Evolutionary conservation across 352 stramenopile species (phyloP).

Genomic region (Phytophthora brassicae): DNA sequence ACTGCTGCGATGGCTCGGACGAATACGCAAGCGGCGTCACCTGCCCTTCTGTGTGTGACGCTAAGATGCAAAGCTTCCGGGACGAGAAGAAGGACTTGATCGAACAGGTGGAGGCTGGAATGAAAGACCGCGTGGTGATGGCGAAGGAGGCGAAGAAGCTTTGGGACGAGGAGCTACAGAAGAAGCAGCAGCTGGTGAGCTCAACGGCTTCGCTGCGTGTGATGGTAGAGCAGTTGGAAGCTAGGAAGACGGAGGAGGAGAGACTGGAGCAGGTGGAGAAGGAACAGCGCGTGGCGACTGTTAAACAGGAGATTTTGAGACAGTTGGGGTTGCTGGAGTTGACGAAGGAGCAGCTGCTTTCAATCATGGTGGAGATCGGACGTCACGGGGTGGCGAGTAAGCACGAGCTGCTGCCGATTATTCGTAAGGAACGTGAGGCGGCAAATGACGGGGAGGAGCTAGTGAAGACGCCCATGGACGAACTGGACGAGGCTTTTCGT

Average conservation of each 20-base stretch:
- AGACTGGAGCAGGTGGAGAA: slow-evolving; percentile 55
- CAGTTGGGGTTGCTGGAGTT: slow-evolving; percentile 66
- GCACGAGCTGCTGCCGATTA: slow-evolving; percentile 55
- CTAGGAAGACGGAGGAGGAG: slow-evolving; percentile 41
- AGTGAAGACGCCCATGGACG: slow-evolving; percentile 45
- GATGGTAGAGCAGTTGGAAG: slow-evolving; percentile 48
- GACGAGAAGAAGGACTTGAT: slow-evolving; percentile 64
- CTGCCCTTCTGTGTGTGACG: slow-evolving; percentile 43
- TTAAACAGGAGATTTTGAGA: slow-evolving; percentile 47
- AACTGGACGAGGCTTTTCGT: slow-evolving; percentile 50
- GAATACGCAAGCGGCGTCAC: slow-evolving; percentile 53
- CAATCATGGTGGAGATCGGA: slow-evolving; percentile 64
- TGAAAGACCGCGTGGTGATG: slow-evolving; percentile 46
- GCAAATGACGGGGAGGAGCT: slow-evolving; percentile 33
- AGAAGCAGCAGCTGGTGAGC: slow-evolving; percentile 32
- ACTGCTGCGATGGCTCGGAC: slow-evolving; percentile 97
- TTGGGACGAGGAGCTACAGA: slow-evolving; percentile 36
- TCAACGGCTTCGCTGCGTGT: slow-evolving; percentile 31
- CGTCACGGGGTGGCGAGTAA: slow-evolving; percentile 41
- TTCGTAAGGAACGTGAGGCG: slow-evolving; percentile 51
- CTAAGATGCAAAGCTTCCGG: slow-evolving; percentile 45
- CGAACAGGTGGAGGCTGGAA: slow-evolving; percentile 65
- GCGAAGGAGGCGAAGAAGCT: slow-evolving; percentile 35
- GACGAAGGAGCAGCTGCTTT: slow-evolving; percentile 54
- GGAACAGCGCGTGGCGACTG: slow-evolving; percentile 36